Base-by-base conservation (phyloP, 2,329 filamentous ascomycete species). In the Sarocladium kiliense region DNA sequence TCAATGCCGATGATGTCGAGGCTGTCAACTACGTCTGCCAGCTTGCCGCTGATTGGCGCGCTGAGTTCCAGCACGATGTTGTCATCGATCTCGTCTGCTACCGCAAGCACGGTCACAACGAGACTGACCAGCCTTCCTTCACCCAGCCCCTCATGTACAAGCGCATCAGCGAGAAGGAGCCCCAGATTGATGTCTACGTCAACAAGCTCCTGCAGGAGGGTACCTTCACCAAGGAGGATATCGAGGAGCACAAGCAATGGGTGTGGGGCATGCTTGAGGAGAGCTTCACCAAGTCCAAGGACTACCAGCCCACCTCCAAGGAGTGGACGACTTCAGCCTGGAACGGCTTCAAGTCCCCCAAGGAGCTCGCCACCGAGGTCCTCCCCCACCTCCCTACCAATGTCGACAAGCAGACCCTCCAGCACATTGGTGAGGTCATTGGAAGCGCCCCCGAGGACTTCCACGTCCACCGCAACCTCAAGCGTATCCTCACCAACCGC, bases 101-200 rank as follows among this genome's bases (percentile, higher is more conserved):
- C 82, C 89, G 94, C 68, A 99, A 97, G 79, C 86, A 97, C 72
- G 94, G 94, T 59, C 94, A 99, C 85, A 99, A 99, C 77, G 94
- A 99, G 79, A 99, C 94, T 11, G 94, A 99, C 70, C 94, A 99
- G 79, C 94, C 94, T 49, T 96, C 93, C 39, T 99, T 99, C 80
- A 99, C 94, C n/a, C 94, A 99, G 72, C 94, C 94, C 39, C 78
- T 97, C 64, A 99, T 99, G 94, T 99, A 99, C 84, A 97, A 97
- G 86, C 89, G 89, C 67, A 97, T 99, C 69, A 83, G 86, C 63
- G 81, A 87, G 58, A 91, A 97, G 71, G 82, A 87, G 61, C 85
- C 88, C 45, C 89, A 94, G 69, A 86, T 99, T 57, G 88, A 96
- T 68, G 89, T 90, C 66, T 99, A 99, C 70, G 84, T 94, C 63